Evolutionary conservation across 75 land plant genomes (phyloP).

Genomic region (Picea sitchensis): DNA sequence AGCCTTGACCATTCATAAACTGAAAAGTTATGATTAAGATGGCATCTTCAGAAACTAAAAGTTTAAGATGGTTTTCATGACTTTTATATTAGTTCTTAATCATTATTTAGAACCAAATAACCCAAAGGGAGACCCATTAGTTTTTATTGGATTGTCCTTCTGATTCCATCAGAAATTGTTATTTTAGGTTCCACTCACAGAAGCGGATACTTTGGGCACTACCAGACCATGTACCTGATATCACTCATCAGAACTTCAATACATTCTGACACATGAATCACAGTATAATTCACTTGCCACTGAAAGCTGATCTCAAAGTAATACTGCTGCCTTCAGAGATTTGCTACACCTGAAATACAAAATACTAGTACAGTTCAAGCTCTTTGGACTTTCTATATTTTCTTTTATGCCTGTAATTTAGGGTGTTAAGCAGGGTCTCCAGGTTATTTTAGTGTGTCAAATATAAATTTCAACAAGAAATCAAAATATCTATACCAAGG

Average conservation of each 20-base stretch:
- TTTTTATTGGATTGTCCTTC: background rate
- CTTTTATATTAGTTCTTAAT: background rate
- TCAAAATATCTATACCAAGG: background rate
- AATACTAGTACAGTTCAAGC: slow-evolving; percentile 13
- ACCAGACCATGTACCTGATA: slow-evolving; percentile 13
- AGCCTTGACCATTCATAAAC: background rate
- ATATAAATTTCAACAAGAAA: slow-evolving; percentile 1
- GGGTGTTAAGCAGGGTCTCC: slow-evolving; percentile 9
- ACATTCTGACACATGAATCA: slow-evolving; percentile 12
- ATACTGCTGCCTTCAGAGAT: slow-evolving; percentile 12
- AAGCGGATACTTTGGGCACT: slow-evolving; percentile 11
- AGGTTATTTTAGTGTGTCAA: slow-evolving; percentile 3
- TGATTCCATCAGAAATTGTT: slow-evolving; percentile 6
- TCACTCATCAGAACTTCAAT: slow-evolving; percentile 10
- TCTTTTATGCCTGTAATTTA: slow-evolving; percentile 5
- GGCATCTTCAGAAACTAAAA: background rate
- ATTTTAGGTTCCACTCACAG: slow-evolving; percentile 8
- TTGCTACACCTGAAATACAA: slow-evolving; percentile 10
- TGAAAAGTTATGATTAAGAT: background rate
- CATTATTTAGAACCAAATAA: background rate
- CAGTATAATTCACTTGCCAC: slow-evolving; percentile 12
- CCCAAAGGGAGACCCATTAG: slow-evolving; percentile 4
- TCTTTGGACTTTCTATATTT: slow-evolving; percentile 10
- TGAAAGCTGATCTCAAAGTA: slow-evolving; percentile 11
- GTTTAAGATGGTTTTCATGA: background rate